A percentile compares a stretch with the other conserved stretches of the same genome.
Conservation (phyloP, 257 asterid genomes). For the Lycium ferocissimum region DNA sequence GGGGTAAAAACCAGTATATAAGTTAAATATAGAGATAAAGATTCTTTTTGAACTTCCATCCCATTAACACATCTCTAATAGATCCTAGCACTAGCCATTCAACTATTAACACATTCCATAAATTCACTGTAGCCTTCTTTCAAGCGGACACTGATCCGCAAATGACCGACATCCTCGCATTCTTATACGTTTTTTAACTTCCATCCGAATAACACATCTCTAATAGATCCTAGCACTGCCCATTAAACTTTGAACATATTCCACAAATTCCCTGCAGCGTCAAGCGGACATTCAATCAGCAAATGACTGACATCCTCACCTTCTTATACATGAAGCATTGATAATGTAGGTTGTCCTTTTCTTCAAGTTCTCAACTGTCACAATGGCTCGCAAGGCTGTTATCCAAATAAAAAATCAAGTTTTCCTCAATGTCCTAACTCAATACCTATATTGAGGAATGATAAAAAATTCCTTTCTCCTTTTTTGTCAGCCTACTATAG, state of each 20-base stretch:
- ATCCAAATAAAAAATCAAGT: too few species aligned
- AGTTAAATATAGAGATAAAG: not conserved
- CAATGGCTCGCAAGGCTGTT: not conserved
- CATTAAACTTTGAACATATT: not conserved
- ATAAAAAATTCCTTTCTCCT: not conserved
- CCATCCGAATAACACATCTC: not conserved
- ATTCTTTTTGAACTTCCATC: not conserved
- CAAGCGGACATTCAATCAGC: too few species aligned
- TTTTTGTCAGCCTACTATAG: not conserved
- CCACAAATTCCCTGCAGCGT: too few species aligned
- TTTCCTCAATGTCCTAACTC: not conserved
- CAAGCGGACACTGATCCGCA: not conserved
- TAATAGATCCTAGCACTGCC: not conserved
- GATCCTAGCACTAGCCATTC: constrained; percentile 5
- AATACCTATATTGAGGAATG: not conserved
- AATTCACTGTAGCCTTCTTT: not conserved
- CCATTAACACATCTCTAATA: not conserved
- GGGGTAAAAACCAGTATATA: not conserved
- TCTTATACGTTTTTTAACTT: not conserved
- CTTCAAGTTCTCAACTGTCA: not conserved
- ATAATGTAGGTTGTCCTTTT: not conserved
- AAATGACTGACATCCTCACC: not conserved
- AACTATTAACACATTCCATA: not conserved
- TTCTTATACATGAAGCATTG: not conserved
- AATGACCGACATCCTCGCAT: not conserved